Evolutionary conservation across 164 flowering plant species (phyloP).

Genomic region (Cinnamomum chago): DNA sequence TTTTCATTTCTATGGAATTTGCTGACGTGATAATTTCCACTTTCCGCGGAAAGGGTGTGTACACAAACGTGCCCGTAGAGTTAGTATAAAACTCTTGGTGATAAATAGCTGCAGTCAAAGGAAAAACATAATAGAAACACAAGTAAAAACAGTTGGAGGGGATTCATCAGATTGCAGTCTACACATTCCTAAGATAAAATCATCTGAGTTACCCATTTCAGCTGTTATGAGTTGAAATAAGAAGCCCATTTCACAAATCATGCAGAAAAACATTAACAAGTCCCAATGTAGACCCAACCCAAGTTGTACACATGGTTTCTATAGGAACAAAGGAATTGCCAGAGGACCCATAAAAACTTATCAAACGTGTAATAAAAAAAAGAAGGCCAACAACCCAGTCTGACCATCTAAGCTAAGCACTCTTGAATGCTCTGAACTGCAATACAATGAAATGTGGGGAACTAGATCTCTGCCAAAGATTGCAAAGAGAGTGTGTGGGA

Average conservation of each 20-base stretch:
- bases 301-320: background rate
- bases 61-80: too few relatives aligned
- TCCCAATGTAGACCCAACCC: background rate
- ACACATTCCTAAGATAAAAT: background rate
- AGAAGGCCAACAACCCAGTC: background rate
- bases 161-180: background rate
- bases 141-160: background rate
- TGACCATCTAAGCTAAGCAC: too few relatives aligned
- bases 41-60: too few relatives aligned
- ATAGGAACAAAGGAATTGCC: background rate
- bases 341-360: background rate
- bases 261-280: background rate
- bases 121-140: background rate
- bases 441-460: background rate
- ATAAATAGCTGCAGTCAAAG: background rate
- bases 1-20: too few relatives aligned
- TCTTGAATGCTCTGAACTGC: background rate
- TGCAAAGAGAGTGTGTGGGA: background rate
- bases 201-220: background rate
- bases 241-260: background rate
- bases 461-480: background rate
- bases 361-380: background rate
- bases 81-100: too few relatives aligned
- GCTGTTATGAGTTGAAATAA: background rate
- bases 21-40: too few relatives aligned